Percentiles rank a stretch among this genome's conserved stretches.
These are phyloP conservation scores for Fusarium pilosicola DNA, from an alignment of 2,329 filamentous ascomycete genomes.

Conservation along the genomic window DNA sequence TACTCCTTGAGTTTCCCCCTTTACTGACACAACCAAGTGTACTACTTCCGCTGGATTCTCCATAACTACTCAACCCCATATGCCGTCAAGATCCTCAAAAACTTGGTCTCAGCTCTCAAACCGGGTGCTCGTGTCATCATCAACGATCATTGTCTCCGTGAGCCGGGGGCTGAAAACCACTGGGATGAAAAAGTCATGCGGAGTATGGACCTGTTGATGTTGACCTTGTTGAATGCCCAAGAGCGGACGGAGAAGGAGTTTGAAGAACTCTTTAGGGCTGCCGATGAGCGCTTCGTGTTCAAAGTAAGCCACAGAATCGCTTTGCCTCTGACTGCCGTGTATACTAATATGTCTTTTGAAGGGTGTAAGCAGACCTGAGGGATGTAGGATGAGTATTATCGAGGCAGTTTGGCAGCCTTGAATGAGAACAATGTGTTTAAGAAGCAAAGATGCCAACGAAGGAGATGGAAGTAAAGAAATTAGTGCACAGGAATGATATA, in stretches of 20 bases:
- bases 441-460: not conserved
- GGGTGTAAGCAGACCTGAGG: conserved; percentile 54
- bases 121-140: conserved; percentile 61
- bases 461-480: not conserved
- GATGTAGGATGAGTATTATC: conserved; percentile 59
- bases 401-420: conserved; percentile 59
- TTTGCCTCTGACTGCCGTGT: not conserved
- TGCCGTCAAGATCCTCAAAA: conserved; percentile 58
- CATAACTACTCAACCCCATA: conserved; percentile 70
- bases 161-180: conserved; percentile 51
- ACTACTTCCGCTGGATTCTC: conserved; percentile 68
- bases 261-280: conserved; percentile 54
- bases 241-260: conserved; percentile 61
- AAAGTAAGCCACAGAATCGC: conserved; percentile 41
- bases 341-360: conserved; percentile 31
- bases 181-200: conserved; percentile 60
- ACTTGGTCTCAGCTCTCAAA: conserved; percentile 65
- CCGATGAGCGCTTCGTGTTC: conserved; percentile 56
- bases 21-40: conserved; percentile 52
- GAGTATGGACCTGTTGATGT: conserved; percentile 64
- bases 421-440: not conserved
- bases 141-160: conserved; percentile 57
- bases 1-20: not conserved
- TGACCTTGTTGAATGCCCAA: conserved; percentile 61
- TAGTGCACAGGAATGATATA: not conserved